Conservation (phyloP, 176 grass and related monocot species). For the Triticum dicoccoides region DNA sequence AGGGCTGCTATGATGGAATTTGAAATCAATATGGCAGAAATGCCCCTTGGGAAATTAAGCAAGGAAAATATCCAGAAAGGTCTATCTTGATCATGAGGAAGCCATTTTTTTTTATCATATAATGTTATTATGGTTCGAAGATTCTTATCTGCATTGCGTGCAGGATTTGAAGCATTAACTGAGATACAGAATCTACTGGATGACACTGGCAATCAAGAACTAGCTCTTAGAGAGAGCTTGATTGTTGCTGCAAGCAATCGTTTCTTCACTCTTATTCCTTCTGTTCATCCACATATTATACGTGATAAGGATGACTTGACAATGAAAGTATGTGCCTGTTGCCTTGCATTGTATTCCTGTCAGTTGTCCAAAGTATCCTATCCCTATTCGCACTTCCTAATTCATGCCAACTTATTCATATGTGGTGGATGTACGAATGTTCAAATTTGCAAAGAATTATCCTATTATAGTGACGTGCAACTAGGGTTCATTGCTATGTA, state of each 20-base stretch:
- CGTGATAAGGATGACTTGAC: slow-evolving; percentile 69
- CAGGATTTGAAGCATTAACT: slow-evolving; percentile 96
- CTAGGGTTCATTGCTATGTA: not conserved
- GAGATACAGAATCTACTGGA: slow-evolving; percentile 87
- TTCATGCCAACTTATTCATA: not conserved
- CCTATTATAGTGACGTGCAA: not conserved
- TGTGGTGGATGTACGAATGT: not conserved
- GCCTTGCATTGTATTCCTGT: slow-evolving; percentile 2
- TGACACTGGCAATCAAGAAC: slow-evolving; percentile 46
- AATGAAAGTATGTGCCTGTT: slow-evolving; percentile 63
- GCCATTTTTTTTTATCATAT: not conserved
- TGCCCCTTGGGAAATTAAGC: slow-evolving; percentile 98
- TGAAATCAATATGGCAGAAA: slow-evolving; percentile 98
- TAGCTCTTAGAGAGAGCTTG: slow-evolving; percentile 75
- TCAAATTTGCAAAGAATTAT: not conserved
- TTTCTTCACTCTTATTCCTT: slow-evolving; percentile 97
- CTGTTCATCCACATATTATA: slow-evolving; percentile 87
- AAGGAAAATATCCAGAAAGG: slow-evolving; percentile 91
- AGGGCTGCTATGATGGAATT: slow-evolving; percentile 97
- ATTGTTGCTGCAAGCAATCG: slow-evolving; percentile 86
- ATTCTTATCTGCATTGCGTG: slow-evolving; percentile 1
- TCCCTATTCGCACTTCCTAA: slow-evolving; percentile 10
- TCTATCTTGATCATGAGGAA: slow-evolving; percentile 24
- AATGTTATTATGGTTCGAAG: slow-evolving; percentile 28
- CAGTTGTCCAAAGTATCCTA: not conserved